Percentiles rank a stretch among this genome's conserved stretches.
Evolutionary conservation across 306 rosid species (phyloP).

Genomic region (Arachis hypogaea): DNA sequence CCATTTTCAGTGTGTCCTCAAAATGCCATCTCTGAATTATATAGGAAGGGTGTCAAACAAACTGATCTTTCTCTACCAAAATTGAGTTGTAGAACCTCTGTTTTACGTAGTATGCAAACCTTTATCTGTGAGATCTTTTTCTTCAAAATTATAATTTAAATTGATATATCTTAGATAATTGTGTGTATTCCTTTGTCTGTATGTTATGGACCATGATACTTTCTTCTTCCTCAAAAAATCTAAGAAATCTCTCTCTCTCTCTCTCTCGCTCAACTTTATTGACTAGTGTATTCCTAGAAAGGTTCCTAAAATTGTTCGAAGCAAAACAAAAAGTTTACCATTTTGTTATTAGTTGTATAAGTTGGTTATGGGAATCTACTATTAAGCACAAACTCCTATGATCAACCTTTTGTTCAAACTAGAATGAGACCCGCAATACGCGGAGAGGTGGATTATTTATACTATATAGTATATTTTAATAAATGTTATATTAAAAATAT

Average conservation of each 20-base stretch:
- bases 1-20: no score
- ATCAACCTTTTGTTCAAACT: not conserved
- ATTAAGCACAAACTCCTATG: conserved; percentile 17
- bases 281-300: not conserved
- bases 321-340: conserved; percentile 5
- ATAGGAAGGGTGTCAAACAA: conserved; percentile 5
- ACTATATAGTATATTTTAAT: no score
- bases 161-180: not conserved
- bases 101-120: conserved; percentile 22
- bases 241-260: no score
- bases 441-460: no score
- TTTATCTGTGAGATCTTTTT: not conserved
- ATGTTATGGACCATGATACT: not conserved
- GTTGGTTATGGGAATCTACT: conserved; percentile 2
- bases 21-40: not conserved
- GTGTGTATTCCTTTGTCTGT: not conserved
- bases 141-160: conserved; percentile 7
- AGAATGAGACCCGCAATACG: no score
- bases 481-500: no score
- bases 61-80: conserved; percentile 14
- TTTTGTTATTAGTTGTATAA: conserved; percentile 21
- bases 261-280: no score
- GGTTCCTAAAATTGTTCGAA: not conserved
- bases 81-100: conserved; percentile 10
- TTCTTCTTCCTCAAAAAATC: not conserved